Conservation (phyloP, 2,329 filamentous ascomycete genomes). For the Alternaria panax region DNA sequence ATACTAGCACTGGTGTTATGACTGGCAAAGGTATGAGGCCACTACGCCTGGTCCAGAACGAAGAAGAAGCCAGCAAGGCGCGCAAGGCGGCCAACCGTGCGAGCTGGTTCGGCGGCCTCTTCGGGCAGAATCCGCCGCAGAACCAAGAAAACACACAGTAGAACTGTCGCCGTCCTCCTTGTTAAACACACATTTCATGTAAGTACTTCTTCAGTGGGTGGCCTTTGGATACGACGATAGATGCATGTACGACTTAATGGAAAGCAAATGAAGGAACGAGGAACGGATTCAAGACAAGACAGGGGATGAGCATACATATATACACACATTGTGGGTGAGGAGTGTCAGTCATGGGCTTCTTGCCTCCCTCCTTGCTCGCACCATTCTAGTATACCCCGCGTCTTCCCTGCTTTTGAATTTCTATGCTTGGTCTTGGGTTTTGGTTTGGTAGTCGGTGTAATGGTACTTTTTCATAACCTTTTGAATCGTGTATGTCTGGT, state of each 20-base stretch:
- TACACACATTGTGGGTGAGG: slow-evolving; percentile 1
- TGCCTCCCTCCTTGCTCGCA: not conserved
- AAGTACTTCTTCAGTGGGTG: slow-evolving; percentile 10
- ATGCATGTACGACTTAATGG: slow-evolving; percentile 16
- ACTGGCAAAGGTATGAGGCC: slow-evolving; percentile 77
- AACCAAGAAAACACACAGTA: slow-evolving; percentile 24
- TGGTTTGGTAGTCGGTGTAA: slow-evolving; percentile 1
- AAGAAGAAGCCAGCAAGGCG: slow-evolving; percentile 48
- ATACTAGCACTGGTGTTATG: slow-evolving; percentile 51
- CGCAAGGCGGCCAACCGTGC: slow-evolving; percentile 55
- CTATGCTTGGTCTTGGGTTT: not conserved
- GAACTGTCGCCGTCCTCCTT: not conserved
- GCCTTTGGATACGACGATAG: slow-evolving; percentile 12
- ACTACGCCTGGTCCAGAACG: slow-evolving; percentile 83
- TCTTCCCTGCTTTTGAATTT: slow-evolving; percentile 5
- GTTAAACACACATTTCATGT: slow-evolving; percentile 3
- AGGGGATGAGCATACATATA: slow-evolving; percentile 2
- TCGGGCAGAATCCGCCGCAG: slow-evolving; percentile 45
- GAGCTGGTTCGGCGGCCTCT: slow-evolving; percentile 58
- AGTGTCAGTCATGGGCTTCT: not conserved
- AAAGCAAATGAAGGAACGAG: not conserved
- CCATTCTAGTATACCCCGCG: slow-evolving; percentile 5
- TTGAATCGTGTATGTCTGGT: not conserved
- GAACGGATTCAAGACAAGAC: not conserved
- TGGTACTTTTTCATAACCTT: not conserved